Base-by-base conservation (phyloP, 352 stramenopile species). In the Pythium phragmitis region DNA sequence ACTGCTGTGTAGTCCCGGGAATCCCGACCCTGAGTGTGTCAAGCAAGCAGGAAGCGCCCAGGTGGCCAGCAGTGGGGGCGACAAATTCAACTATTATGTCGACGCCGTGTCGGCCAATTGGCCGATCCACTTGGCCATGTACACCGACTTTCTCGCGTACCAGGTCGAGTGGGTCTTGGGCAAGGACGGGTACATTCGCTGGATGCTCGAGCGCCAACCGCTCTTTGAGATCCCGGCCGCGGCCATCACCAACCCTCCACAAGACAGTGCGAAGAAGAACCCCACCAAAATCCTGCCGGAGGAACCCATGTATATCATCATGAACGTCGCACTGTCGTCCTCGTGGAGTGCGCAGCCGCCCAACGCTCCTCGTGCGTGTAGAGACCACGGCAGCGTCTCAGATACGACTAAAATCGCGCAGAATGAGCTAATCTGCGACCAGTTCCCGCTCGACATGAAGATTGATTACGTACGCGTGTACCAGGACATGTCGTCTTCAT, bases 391-490 rank as follows among this genome's bases (percentile, higher is more conserved):
- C 4, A 41, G 53, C 11, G 46, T 19, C 28, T 55, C 72, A 0
- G 51, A 62, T 33, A 72, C 76, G 6, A 62, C 70, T 50, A 87
- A 84, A 56, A 70, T 86, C 4, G 79, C 82, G 57, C 65, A 75
- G 12, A 76, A 85, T 34, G 77, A 87, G 57, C 76, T 79, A 33
- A 84, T 86, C 60, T 92, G 83, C 34, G 76, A 80, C 45, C 52
- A 70, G 5, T 86, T 92, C 42, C 83, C 80, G 0, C 75, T 92
- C 70, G 49, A 79, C 23, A 47, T 94, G 50, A 87, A 87, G 49
- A 65, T 93, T 39, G 84, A 91, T 70, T 90, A 92, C 65, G 69
- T 92, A 9, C 84, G 84, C 4, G 57, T 91, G 66, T 91, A 89
- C 60, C 84, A 92, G 49, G 77, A 89, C 42, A 46, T 73, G 16